A percentile compares a stretch with the other conserved stretches of the same genome.
phyloP scores from a whole-genome alignment of 352 stramenopile genomes.

The Stramenopiles sp. region DNA sequence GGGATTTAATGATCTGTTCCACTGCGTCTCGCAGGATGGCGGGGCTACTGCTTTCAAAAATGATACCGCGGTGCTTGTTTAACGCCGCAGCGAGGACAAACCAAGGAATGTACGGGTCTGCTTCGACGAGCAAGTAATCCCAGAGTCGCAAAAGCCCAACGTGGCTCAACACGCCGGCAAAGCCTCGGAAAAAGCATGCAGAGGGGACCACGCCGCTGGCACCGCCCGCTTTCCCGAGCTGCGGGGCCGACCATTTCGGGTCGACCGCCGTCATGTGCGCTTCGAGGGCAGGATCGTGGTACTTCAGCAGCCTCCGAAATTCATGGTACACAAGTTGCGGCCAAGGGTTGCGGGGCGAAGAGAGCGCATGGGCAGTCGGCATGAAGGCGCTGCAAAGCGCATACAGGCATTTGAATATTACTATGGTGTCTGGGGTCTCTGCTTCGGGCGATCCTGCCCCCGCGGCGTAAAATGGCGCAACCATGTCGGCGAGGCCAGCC shows the following conservation, averaged over 20 bases:
- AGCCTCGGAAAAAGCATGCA: background rate
- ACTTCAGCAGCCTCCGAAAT: background rate
- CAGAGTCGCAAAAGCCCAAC: background rate
- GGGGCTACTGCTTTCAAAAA: background rate
- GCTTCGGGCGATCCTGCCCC: background rate
- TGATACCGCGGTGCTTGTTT: background rate
- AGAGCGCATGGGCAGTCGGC: background rate
- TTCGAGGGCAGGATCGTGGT: background rate
- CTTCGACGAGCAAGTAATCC: background rate
- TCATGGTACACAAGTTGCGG: background rate
- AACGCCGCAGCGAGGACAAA: background rate
- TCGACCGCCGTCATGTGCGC: background rate
- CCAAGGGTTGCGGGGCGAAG: background rate
- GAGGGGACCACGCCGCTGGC: background rate
- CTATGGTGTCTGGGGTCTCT: no score
- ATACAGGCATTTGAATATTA: constrained; percentile 6
- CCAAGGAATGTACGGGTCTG: background rate
- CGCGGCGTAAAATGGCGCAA: background rate
- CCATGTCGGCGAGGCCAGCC: background rate
- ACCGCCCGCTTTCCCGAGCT: no score
- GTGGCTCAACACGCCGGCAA: background rate
- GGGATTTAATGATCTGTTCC: background rate
- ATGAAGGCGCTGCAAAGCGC: background rate
- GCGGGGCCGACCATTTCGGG: background rate
- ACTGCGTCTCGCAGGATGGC: background rate